Evolutionary conservation across 1,284 basidiomycete genomes (phyloP), one percentile per base, ranked within the genome.

Genomic region (Ganoderma resinaceum): DNA sequence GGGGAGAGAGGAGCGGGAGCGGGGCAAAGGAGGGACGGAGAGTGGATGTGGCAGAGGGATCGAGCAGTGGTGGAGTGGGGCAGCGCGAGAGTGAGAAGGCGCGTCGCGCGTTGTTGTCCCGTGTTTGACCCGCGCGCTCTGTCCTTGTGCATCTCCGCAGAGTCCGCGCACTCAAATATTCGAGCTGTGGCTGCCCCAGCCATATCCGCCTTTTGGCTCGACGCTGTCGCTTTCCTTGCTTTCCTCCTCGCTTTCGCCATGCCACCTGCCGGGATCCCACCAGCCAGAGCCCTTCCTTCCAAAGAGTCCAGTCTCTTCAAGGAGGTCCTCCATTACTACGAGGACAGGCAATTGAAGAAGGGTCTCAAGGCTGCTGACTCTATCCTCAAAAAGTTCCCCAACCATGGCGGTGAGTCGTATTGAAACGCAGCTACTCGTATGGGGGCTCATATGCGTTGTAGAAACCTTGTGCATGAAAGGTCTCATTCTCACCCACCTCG

Each of bases 391-490:
- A 98, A 97, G 85, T 90, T 91, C 76, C 96, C 98, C 0, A 93
- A 98, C 65, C 96, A 99, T 88, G 98, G 96, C 75, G 95, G 96
- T 95, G 78, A 66, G 87, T 66, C 8, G 26, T 33, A 4, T 38
- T 8, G 14, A 7, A 37, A 60, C 43, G 43, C 43, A n/a, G 7
- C 20, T 7, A 46, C n/a, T 5, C n/a, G 55, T 18, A 8, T n/a
- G 18, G 20, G 8, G 11, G 29, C 37, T 60, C 1, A 60, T 16
- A 23, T 8, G 31, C 9, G 29, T n/a, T 20, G 5, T 75, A 97
- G 96, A 98, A 82, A 96, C 96, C 29, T 82, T 96, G 76, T 95
- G 94, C 76, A 95, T 98, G 93, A 97, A 97, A 79, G 96, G 96
- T 1, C 88, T 98, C 62, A 85, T 97, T 63, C 81, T 96, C 66